A percentile compares a stretch with the other conserved stretches of the same genome.
Conservation (phyloP, 129 eudicot genomes). For the Tagetes erecta region DNA sequence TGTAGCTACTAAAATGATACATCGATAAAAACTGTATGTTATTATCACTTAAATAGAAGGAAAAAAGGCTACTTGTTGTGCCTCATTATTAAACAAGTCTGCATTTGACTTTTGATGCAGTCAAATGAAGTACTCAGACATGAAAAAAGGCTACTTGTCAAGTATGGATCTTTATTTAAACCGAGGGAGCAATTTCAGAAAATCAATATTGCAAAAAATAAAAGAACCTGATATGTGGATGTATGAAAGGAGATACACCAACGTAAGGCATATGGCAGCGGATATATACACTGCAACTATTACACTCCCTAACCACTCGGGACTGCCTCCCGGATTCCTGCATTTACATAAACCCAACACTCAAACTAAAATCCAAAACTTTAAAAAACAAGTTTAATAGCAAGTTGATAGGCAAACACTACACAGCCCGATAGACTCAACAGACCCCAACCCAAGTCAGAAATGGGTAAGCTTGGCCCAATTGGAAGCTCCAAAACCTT, state of each 20-base stretch:
- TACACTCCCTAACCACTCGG: conserved; percentile 79
- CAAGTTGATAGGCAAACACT: neutral
- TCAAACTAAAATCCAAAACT: neutral
- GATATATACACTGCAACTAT: conserved; percentile 61
- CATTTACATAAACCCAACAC: conserved; percentile 22
- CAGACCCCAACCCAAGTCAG: too few species aligned
- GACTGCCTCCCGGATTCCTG: conserved; percentile 84
- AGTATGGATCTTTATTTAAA: conserved; percentile 16
- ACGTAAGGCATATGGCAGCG: conserved; percentile 67
- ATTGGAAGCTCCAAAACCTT: neutral
- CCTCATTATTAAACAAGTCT: neutral
- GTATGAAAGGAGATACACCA: conserved; percentile 88
- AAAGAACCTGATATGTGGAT: conserved; percentile 85
- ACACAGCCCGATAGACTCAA: too few species aligned
- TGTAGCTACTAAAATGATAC: conserved; percentile 1
- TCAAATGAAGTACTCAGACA: conserved; percentile 8
- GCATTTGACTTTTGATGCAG: neutral
- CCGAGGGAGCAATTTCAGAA: neutral
- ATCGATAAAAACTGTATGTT: neutral
- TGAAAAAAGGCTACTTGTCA: conserved; percentile 7
- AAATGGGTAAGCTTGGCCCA: neutral
- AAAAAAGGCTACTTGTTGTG: neutral
- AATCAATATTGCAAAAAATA: conserved; percentile 11
- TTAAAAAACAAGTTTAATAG: neutral
- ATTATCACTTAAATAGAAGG: neutral